Evolutionary conservation across 2,329 filamentous ascomycete species (phyloP).

Genomic region (Epichloe brachyelytri): DNA sequence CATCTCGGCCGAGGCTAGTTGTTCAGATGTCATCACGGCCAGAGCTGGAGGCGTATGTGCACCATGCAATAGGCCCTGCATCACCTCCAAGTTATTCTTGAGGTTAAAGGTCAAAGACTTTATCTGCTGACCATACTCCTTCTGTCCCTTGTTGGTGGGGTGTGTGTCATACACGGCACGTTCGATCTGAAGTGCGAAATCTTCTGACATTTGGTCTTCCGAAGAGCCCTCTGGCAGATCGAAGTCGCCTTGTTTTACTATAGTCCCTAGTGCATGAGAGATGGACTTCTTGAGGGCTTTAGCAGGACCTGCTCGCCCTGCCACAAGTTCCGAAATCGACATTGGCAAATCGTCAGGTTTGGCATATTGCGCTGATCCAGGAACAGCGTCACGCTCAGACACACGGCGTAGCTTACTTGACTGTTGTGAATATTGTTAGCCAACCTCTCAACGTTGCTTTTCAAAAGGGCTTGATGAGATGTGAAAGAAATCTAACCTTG

Average conservation of each 20-base stretch:
- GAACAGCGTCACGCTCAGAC: slow-evolving; percentile 32
- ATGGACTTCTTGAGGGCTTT: slow-evolving; percentile 60
- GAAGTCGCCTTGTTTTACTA: slow-evolving; percentile 53
- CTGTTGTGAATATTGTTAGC: slow-evolving; percentile 14
- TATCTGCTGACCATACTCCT: slow-evolving; percentile 49
- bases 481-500: slow-evolving; percentile 28
- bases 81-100: slow-evolving; percentile 73
- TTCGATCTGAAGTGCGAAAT: slow-evolving; percentile 68
- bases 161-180: slow-evolving; percentile 50
- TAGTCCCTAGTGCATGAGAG: slow-evolving; percentile 47
- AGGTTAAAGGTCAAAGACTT: slow-evolving; percentile 74
- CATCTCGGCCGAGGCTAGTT: slow-evolving; percentile 84
- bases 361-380: slow-evolving; percentile 27
- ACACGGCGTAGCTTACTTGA: slow-evolving; percentile 38
- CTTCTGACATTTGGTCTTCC: slow-evolving; percentile 51
- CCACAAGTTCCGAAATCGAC: slow-evolving; percentile 42
- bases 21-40: slow-evolving; percentile 77
- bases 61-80: slow-evolving; percentile 60
- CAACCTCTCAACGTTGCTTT: neutral
- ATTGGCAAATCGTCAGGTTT: slow-evolving; percentile 39
- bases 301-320: slow-evolving; percentile 54
- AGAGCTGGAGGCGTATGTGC: slow-evolving; percentile 62
- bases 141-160: slow-evolving; percentile 28
- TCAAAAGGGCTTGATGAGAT: neutral
- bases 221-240: slow-evolving; percentile 50